Evolutionary conservation across 192 early-diverging fungal genomes (phyloP), one percentile per base, ranked within the genome.

Genomic region (Radiomyces spectabilis): DNA sequence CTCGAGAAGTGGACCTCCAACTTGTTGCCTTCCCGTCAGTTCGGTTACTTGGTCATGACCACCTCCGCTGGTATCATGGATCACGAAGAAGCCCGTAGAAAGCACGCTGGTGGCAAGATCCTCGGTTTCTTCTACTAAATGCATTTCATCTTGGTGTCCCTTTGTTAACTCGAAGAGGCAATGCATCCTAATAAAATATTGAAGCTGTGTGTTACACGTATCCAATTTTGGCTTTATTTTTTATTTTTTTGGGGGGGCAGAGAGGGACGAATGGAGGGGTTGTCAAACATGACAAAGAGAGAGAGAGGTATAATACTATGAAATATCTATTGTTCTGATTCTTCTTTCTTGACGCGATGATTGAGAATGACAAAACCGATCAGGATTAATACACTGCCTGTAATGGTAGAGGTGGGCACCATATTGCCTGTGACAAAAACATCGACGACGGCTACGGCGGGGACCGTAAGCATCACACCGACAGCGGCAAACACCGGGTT

Each of bases 11-110:
- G 92, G 94, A 86, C 93, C 69, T 83, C 85, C 77, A 88, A 94
- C 81, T 84, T 98, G 68, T 82, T 98, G 57, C 95, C 94, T 55
- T 94, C 95, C 53, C 93, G 95, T 86, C 95, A 96, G 77, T 96
- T 98, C 80, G 93, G 95, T 72, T 92, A 79, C 82, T 81, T 98
- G 41, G 88, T 86, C 68, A 70, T 90, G 63, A 93, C 93, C 77
- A 91, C 93, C 72, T 90, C 89, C 38, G 82, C 87, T 60, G 96
- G 96, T 78, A 96, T 98, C 80, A 98, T 98, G 89, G 96, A 99
- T 81, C 96, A 99, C 81, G 90, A 92, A 70, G 94, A 96, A 81
- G 94, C 94, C 53, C 88, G 96, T 85, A 78, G 87, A 56, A 94
- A 92, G 80, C 91, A 94, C 74, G 80, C 87, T 72, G 96, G 93